A percentile compares a stretch with the other conserved stretches of the same genome.
Evolutionary conservation across 75 land plant species (phyloP).

Genomic region (Pinus albicaulis): DNA sequence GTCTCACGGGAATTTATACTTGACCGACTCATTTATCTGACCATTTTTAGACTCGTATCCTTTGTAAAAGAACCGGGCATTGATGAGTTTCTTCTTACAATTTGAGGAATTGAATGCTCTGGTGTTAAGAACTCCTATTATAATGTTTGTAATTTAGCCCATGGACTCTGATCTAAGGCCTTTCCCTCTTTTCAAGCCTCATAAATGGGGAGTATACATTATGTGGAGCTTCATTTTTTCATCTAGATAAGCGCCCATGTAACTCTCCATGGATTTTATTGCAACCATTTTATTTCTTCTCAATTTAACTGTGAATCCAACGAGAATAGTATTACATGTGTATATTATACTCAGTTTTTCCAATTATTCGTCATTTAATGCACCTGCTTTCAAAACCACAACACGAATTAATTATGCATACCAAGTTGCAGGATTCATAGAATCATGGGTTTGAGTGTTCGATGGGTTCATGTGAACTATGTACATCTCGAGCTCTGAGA

Average conservation of each 20-base stretch:
- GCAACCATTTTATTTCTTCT: constrained; percentile 33
- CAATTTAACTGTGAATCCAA: constrained; percentile 66
- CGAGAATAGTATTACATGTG: constrained; percentile 57
- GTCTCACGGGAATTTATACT: constrained; percentile 70
- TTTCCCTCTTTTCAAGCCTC: constrained; percentile 21
- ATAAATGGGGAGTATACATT: constrained; percentile 43
- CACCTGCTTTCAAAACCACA: no score
- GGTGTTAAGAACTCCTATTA: constrained; percentile 78
- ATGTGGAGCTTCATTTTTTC: constrained; percentile 31
- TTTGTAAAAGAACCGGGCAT: constrained; percentile 42
- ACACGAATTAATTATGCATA: no score
- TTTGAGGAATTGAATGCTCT: constrained; percentile 35
- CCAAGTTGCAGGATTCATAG: no score
- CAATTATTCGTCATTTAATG: no score
- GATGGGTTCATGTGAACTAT: no score
- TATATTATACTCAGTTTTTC: constrained; percentile 16
- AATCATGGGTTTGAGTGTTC: no score
- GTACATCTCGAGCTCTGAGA: no score
- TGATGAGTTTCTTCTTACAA: constrained; percentile 70
- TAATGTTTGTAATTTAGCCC: constrained; percentile 60
- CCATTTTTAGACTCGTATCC: constrained; percentile 59
- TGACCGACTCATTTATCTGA: constrained; percentile 40
- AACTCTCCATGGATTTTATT: constrained; percentile 32
- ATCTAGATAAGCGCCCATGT: constrained; percentile 37
- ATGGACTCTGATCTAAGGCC: constrained; percentile 63